Base-by-base conservation (phyloP, 257 asterid species). In the Fraxinus cuspidata region DNA sequence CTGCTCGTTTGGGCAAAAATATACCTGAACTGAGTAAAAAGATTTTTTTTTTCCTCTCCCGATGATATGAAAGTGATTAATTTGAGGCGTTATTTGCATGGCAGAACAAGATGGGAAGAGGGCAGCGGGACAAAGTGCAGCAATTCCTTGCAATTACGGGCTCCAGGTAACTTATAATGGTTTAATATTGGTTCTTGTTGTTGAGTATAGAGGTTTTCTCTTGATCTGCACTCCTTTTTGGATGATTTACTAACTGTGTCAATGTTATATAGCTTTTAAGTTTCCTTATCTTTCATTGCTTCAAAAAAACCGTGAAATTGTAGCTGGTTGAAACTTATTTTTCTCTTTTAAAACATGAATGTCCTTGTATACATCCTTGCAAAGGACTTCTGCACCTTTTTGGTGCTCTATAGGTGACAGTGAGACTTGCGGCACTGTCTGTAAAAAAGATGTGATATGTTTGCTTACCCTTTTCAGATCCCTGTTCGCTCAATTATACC, bases 101-200 rank as follows among this genome's bases (percentile, higher is more conserved):
- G 21, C 91, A 93, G 99, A 92, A 92, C 83, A 96, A 94, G 86
- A 77, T 96, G 86, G 96, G 95, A 56, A 87, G 98, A 89, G 97
- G 98, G 66, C 95, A 92, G 69, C 95, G 99, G 11, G 99, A 96
- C 81, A 93, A 93, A 85, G 85, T 93, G 76, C 99, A 93, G 88
- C 99, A 96, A 74, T 91, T 96, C 83, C 90, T 96, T 82, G 74
- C 97, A 34, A 93, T 96, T 76, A 93, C 99, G 37, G 98, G 97
- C 51, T 88, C 98, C 13, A 93, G 96, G 99, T 96, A 83, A 21
- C 64, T 66, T 65, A 2, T 7, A 56, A 0, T 71, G 47, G 29
- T 29, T 23, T 83, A 37, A 27, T 70, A 18, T 64, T 53, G 16
- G 18, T 44, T 15, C 53, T 23, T 34, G 44, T 28, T 63, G 37